Evolutionary conservation across 306 rosid genomes (phyloP).

Genomic region (Casuarina cunninghamiana): DNA sequence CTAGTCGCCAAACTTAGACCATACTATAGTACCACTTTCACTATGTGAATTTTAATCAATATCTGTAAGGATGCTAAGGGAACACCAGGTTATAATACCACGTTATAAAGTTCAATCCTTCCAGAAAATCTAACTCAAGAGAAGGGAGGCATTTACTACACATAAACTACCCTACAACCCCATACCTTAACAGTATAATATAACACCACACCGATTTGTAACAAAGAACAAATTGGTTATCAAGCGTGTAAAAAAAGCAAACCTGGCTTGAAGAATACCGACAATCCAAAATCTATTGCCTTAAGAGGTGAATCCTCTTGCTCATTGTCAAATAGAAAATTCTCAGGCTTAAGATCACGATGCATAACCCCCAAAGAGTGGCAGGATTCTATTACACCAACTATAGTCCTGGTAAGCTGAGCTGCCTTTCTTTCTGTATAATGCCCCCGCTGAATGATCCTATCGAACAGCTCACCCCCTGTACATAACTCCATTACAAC

Average conservation of each 20-base stretch:
- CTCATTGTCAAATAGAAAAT: constrained; percentile 73
- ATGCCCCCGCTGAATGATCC: constrained; percentile 73
- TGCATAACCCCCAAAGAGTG: constrained; percentile 97
- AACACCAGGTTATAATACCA: no score
- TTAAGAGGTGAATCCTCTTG: constrained; percentile 77
- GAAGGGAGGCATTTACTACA: no score
- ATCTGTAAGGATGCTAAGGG: no score
- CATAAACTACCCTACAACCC: no score
- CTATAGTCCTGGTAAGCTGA: constrained; percentile 60
- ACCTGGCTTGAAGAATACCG: constrained; percentile 95
- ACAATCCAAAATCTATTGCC: constrained; percentile 91
- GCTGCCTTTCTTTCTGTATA: constrained; percentile 85
- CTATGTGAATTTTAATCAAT: no score
- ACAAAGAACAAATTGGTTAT: not conserved
- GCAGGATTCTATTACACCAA: constrained; percentile 81
- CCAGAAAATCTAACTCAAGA: no score
- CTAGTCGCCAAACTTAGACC: no score
- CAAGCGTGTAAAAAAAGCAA: constrained; percentile 17
- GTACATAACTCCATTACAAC: constrained; percentile 87
- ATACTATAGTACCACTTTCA: no score
- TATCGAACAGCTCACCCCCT: constrained; percentile 88
- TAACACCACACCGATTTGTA: not conserved
- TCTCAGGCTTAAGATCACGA: constrained; percentile 94
- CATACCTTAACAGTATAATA: not conserved
- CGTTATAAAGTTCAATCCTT: no score